Percentiles rank a stretch among this genome's conserved stretches.
Conservation (phyloP, 176 grass and related monocot species). For the Eragrostis curvula region DNA sequence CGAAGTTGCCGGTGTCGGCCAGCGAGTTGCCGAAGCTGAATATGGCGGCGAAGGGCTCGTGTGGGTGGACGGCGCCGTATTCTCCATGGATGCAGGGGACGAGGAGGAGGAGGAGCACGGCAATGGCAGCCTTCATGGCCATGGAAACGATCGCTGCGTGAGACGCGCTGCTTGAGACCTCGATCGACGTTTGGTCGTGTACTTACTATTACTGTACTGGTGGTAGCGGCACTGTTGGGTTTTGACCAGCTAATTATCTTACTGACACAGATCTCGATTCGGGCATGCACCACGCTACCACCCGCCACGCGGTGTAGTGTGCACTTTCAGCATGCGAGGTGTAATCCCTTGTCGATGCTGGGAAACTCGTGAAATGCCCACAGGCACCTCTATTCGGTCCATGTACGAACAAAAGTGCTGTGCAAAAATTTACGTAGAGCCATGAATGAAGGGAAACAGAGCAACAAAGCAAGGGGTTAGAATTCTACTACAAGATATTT, state of each 20-base stretch:
- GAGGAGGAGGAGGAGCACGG: slow-evolving; percentile 12
- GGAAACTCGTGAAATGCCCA: too few species aligned
- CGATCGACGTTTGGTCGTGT: not conserved
- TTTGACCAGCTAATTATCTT: not conserved
- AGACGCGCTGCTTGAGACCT: not conserved
- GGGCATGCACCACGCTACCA: too few species aligned
- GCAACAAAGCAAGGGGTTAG: too few species aligned
- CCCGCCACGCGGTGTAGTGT: not conserved
- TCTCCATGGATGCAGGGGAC: not conserved
- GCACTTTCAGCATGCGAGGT: too few species aligned
- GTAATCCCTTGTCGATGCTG: too few species aligned
- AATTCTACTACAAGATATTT: too few species aligned
- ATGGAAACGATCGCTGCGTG: not conserved
- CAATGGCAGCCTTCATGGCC: not conserved
- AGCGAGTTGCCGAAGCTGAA: slow-evolving; percentile 72
- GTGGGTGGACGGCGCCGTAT: not conserved
- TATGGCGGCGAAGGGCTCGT: slow-evolving; percentile 36
- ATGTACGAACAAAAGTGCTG: too few species aligned
- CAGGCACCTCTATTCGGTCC: too few species aligned
- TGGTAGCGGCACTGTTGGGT: too few species aligned
- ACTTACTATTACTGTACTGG: too few species aligned
- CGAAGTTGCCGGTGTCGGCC: slow-evolving; percentile 68
- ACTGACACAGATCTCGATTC: not conserved
- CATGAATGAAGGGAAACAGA: too few species aligned
- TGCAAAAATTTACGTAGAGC: too few species aligned